phyloP scores from a whole-genome alignment of 805 yeast species.

The Pichia paraexigua region DNA sequence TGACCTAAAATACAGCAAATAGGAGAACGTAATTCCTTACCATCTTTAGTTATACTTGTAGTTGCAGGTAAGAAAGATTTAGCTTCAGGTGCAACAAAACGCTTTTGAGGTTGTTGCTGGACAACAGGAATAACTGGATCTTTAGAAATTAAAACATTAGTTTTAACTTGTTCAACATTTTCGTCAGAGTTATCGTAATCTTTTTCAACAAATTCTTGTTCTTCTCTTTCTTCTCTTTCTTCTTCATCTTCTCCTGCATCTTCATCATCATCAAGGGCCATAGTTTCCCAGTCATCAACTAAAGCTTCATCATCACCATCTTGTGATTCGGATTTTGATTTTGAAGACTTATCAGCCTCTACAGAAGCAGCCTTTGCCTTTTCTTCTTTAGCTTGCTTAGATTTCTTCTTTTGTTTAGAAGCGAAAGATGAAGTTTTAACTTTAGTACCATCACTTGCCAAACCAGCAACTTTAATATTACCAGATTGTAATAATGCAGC shows the following conservation, averaged over 20 bases:
- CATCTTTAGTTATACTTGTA: slow-evolving; percentile 14
- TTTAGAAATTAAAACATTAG: not conserved
- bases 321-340: not conserved
- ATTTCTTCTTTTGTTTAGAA: slow-evolving; percentile 54
- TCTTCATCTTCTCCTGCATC: slow-evolving; percentile 28
- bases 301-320: slow-evolving; percentile 40
- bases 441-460: slow-evolving; percentile 29
- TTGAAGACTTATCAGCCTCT: not conserved
- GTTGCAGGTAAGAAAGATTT: slow-evolving; percentile 18
- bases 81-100: slow-evolving; percentile 11
- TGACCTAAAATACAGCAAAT: slow-evolving; percentile 99
- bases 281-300: slow-evolving; percentile 81
- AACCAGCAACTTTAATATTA: slow-evolving; percentile 67
- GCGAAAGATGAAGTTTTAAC: slow-evolving; percentile 40
- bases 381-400: slow-evolving; percentile 22
- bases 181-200: slow-evolving; percentile 23
- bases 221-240: slow-evolving; percentile 28
- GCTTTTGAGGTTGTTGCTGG: not conserved
- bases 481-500: slow-evolving; percentile 72
- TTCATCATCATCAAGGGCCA: slow-evolving; percentile 52
- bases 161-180: slow-evolving; percentile 15
- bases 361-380: not conserved
- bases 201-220: slow-evolving; percentile 26
- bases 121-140: not conserved
- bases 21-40: slow-evolving; percentile 82